Evolutionary conservation across 257 asterid species (phyloP), one percentile per base, ranked within the genome.

Genomic region (Fraxinus anomala): DNA sequence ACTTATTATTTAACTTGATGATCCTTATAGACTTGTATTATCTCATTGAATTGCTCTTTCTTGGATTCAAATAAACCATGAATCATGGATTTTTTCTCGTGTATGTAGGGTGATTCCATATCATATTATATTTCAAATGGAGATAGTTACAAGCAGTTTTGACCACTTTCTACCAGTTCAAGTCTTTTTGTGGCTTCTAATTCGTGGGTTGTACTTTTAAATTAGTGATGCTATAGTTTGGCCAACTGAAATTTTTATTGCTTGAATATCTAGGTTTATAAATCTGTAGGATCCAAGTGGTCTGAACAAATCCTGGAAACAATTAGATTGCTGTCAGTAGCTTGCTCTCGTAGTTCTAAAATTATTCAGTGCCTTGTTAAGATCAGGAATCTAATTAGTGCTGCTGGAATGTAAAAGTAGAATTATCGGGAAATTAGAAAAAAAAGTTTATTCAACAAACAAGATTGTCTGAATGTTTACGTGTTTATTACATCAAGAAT

Each of bases 91-190:
- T 76, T n/a, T 26, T 66, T 21, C 77, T 26, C 77, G 37, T 65
- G 68, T 74, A 31, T 70, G 73, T 30, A 94, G 98, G 99, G 98
- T 54, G 99, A 95, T 78, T 86, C 89, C 23, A 89, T 91, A 80
- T 82, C 85, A 70, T 89, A 81, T 79, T 89, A 87, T 76, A 78
- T 88, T 82, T 79, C 85, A 40, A 88, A 91, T 6, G 92, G 87
- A 42, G 96, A 90, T 83, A 86, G 83, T 33, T 91, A 96, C 76
- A 89, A 47, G 85, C 96, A 0, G 97, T 95, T 79, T 85, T 95
- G 82, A 91, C 99, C 40, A 95, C 99, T 72, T 70, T 95, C 99
- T 21, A 95, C 98, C 23, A 95, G 98, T 97, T 94, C 65, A 74
- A 54, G 0, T 67, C 74, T 79, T 81, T 83, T 44, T 28, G 14